Conservation (phyloP, 2,329 filamentous ascomycete species). For the Sarocladium strictum region DNA sequence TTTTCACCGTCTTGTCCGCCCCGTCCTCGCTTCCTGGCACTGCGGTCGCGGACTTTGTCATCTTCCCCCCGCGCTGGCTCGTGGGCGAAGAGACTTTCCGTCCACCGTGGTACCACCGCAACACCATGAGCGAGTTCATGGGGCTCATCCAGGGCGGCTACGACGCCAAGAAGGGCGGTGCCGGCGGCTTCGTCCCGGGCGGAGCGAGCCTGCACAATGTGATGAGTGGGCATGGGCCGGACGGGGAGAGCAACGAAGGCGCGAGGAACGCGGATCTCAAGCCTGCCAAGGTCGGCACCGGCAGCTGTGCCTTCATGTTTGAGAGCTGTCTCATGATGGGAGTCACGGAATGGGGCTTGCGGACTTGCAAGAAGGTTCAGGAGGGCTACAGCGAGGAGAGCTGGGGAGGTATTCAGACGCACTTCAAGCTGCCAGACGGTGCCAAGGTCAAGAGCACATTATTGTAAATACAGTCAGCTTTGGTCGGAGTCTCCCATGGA, state of each 20-base stretch:
- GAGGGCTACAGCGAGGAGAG: slow-evolving; percentile 70
- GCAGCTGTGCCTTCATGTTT: slow-evolving; percentile 65
- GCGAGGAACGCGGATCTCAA: slow-evolving; percentile 48
- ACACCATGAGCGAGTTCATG: slow-evolving; percentile 64
- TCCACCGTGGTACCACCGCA: slow-evolving; percentile 67
- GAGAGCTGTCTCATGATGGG: slow-evolving; percentile 65
- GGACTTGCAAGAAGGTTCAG: slow-evolving; percentile 53
- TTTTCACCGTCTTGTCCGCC: slow-evolving; percentile 67
- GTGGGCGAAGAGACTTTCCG: slow-evolving; percentile 66
- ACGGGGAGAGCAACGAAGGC: slow-evolving; percentile 49
- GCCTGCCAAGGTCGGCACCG: slow-evolving; percentile 52
- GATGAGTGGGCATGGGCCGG: slow-evolving; percentile 62
- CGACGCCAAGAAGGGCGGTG: slow-evolving; percentile 52
- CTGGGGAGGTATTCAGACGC: slow-evolving; percentile 61
- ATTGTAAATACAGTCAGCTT: neutral
- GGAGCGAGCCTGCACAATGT: slow-evolving; percentile 61
- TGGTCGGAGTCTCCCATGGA: neutral
- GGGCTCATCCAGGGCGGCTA: slow-evolving; percentile 52
- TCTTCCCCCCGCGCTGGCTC: slow-evolving; percentile 68
- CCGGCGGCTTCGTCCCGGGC: slow-evolving; percentile 49
- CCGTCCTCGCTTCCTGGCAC: slow-evolving; percentile 55
- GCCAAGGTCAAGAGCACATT: neutral
- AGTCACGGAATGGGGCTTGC: slow-evolving; percentile 63
- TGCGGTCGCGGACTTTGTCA: slow-evolving; percentile 65
- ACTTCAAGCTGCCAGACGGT: slow-evolving; percentile 28